Evolutionary conservation across 192 early-diverging fungal species (phyloP).

Genomic region (Coemansia sp.): DNA sequence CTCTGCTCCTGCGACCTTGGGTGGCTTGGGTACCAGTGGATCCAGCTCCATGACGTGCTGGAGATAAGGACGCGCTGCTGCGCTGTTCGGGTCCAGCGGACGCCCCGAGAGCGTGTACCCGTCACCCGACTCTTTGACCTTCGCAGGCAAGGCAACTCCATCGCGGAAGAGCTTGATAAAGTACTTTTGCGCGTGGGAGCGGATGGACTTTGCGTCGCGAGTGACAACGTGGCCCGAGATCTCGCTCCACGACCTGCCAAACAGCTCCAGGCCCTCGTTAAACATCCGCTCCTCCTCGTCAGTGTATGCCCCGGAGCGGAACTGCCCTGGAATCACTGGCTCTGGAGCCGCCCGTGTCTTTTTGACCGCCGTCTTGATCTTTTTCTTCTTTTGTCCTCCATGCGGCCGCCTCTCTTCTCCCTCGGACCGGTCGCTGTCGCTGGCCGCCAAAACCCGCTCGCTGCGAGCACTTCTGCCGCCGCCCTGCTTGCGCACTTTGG

Average conservation of each 20-base stretch:
- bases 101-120: conserved; percentile 85
- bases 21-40: conserved; percentile 21
- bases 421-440: conserved; percentile 26
- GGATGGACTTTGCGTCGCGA: conserved; percentile 80
- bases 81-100: conserved; percentile 87
- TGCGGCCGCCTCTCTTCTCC: conserved; percentile 5
- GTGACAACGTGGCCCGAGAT: conserved; percentile 79
- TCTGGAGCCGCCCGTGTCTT: conserved; percentile 35
- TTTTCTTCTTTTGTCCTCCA: conserved; percentile 22
- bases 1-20: background rate
- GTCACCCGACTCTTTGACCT: conserved; percentile 71
- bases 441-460: conserved; percentile 5
- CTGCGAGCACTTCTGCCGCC: background rate
- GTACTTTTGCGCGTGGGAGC: conserved; percentile 91
- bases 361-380: conserved; percentile 13
- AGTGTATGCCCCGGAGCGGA: conserved; percentile 72
- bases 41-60: conserved; percentile 58
- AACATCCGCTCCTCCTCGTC: conserved; percentile 78
- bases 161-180: conserved; percentile 91
- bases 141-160: conserved; percentile 78
- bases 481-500: conserved; percentile 31
- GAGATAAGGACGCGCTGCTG: conserved; percentile 82
- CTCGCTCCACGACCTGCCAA: conserved; percentile 81
- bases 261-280: conserved; percentile 76
- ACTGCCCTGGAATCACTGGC: conserved; percentile 56